phyloP scores from a whole-genome alignment of 1,284 basidiomycete species.

The Melampsora americana region DNA sequence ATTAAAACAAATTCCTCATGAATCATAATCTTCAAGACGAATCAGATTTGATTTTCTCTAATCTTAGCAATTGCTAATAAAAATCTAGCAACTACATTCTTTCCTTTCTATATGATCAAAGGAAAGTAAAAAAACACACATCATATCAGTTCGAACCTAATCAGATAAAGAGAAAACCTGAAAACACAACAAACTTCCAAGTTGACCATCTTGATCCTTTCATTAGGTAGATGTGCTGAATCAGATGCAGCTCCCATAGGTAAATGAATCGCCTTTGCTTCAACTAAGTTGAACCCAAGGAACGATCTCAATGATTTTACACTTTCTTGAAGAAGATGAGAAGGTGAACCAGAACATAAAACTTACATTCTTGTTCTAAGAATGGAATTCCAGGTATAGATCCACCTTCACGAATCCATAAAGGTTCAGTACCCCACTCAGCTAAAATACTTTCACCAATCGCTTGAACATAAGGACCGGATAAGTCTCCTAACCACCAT shows the following conservation, averaged over 20 bases:
- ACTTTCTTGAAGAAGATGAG: not conserved
- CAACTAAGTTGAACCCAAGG: constrained; percentile 55
- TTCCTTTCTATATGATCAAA: constrained; percentile 25
- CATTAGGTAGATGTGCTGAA: constrained; percentile 60
- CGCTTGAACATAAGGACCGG: constrained; percentile 76
- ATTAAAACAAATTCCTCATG: too few species aligned
- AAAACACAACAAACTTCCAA: constrained; percentile 52
- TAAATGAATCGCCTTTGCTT: constrained; percentile 70
- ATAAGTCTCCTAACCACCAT: constrained; percentile 90
- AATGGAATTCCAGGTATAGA: constrained; percentile 64
- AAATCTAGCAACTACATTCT: constrained; percentile 42
- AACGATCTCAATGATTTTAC: not conserved
- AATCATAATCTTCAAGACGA: too few species aligned
- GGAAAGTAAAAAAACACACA: not conserved
- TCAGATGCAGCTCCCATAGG: constrained; percentile 75
- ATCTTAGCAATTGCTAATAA: constrained; percentile 28
- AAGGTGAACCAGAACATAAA: too few species aligned
- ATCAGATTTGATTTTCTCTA: too few species aligned
- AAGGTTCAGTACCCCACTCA: constrained; percentile 78
- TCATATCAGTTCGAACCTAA: not conserved
- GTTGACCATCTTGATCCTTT: constrained; percentile 56
- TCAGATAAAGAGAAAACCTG: not conserved
- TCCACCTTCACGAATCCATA: constrained; percentile 90
- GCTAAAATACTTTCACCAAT: constrained; percentile 74
- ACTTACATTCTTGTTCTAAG: constrained; percentile 74